A percentile compares a stretch with the other conserved stretches of the same genome.
Evolutionary conservation across 345 rosid species (phyloP).

Genomic region (Mercurialis annua): DNA sequence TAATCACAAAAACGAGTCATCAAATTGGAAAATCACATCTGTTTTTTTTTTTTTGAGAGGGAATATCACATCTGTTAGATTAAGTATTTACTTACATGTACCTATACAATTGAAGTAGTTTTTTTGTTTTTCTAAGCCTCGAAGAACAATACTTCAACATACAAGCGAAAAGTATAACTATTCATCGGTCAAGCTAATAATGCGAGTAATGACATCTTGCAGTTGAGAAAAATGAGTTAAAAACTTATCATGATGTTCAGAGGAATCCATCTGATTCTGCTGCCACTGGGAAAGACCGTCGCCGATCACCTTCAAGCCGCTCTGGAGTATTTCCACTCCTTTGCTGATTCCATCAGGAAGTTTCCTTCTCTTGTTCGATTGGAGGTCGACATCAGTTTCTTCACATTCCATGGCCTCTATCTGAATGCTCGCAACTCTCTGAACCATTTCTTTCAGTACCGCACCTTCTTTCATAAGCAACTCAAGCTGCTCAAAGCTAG

Average conservation of each 20-base stretch:
- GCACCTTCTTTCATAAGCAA: constrained; percentile 57
- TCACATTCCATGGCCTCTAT: constrained; percentile 22
- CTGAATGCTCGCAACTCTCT: constrained; percentile 23
- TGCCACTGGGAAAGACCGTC: constrained; percentile 65
- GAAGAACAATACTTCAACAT: background rate
- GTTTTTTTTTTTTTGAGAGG: no score
- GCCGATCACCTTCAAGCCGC: constrained; percentile 60
- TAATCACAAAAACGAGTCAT: no score
- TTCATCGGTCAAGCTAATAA: constrained; percentile 44
- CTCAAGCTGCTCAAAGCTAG: constrained; percentile 45
- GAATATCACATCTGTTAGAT: no score
- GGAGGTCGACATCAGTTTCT: constrained; percentile 37
- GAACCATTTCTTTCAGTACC: constrained; percentile 42
- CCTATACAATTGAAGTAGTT: background rate
- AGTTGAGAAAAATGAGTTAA: constrained; percentile 57
- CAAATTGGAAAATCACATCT: no score
- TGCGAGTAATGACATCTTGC: constrained; percentile 54
- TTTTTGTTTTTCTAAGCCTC: background rate
- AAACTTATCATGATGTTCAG: constrained; percentile 56
- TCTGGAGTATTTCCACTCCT: constrained; percentile 74
- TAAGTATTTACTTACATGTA: background rate
- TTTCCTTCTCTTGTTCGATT: constrained; percentile 68
- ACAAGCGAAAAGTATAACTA: constrained; percentile 11
- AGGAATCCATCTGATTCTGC: constrained; percentile 33
- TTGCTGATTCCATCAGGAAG: constrained; percentile 67